Evolutionary conservation across 352 stramenopile genomes (phyloP).

Genomic region (Halophytophthora batemanensis): DNA sequence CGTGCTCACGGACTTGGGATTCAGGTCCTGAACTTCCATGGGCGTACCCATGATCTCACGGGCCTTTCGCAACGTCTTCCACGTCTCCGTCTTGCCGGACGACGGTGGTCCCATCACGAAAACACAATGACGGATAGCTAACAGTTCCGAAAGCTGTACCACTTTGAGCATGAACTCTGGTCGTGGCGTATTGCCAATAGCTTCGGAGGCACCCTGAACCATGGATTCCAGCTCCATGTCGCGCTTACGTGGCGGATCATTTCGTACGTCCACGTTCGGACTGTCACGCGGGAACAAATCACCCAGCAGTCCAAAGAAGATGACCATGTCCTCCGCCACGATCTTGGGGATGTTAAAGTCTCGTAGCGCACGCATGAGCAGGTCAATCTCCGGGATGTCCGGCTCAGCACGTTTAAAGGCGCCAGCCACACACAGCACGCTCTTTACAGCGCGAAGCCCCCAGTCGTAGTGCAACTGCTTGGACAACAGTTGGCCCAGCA

Average conservation of each 20-base stretch:
- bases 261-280: constrained; percentile 84
- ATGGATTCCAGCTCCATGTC: constrained; percentile 92
- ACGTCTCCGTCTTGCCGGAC: constrained; percentile 94
- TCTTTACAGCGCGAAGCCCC: constrained; percentile 94
- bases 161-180: constrained; percentile 93
- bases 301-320: constrained; percentile 94
- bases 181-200: constrained; percentile 76
- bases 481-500: constrained; percentile 91
- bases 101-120: constrained; percentile 95
- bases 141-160: constrained; percentile 93
- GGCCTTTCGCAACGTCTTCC: constrained; percentile 91
- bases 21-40: constrained; percentile 92
- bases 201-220: constrained; percentile 78
- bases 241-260: constrained; percentile 90
- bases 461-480: constrained; percentile 96
- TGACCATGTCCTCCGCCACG: constrained; percentile 91
- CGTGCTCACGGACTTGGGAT: constrained; percentile 95
- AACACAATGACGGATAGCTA: constrained; percentile 95
- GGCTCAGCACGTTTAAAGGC: constrained; percentile 94
- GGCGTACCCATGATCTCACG: constrained; percentile 84
- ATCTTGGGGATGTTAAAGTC: constrained; percentile 98
- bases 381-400: constrained; percentile 89
- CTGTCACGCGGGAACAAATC: constrained; percentile 93
- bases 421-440: constrained; percentile 92
- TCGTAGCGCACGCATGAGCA: constrained; percentile 95